phyloP scores from a whole-genome alignment of 768 basidiomycete species.

The Calocybe gangraenosa region DNA sequence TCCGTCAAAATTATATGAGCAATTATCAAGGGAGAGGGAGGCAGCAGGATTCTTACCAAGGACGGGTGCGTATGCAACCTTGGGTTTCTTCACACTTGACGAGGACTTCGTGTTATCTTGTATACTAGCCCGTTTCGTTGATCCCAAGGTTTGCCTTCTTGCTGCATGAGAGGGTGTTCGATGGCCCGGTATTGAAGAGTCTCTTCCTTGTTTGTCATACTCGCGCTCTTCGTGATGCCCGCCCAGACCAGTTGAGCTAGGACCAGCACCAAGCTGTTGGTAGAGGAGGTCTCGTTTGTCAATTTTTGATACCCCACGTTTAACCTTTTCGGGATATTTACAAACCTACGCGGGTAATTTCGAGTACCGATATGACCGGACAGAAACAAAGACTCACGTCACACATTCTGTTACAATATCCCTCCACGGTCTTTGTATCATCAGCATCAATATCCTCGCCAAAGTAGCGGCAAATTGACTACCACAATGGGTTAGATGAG shows the following conservation, averaged over 20 bases:
- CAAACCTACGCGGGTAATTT: slow-evolving; percentile 49
- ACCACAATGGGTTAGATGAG: not conserved
- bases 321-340: slow-evolving; percentile 70
- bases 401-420: slow-evolving; percentile 74
- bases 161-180: not conserved
- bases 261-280: no score
- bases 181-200: not conserved
- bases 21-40: no score
- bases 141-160: slow-evolving; percentile 6
- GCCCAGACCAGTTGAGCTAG: no score
- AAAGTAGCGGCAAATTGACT: slow-evolving; percentile 80
- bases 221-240: no score
- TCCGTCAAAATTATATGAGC: not conserved
- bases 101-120: not conserved
- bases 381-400: slow-evolving; percentile 49
- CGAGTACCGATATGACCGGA: not conserved
- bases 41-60: slow-evolving; percentile 24
- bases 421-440: slow-evolving; percentile 38
- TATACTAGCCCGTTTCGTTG: slow-evolving; percentile 8
- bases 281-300: slow-evolving; percentile 25
- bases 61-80: slow-evolving; percentile 24
- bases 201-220: no score
- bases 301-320: slow-evolving; percentile 43
- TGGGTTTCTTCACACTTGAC: slow-evolving; percentile 26
- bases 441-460: slow-evolving; percentile 59